These are phyloP conservation scores for Paraphysoderma sedebokerense DNA, from an alignment of 371 early-diverging fungal species.

Conservation along the genomic window DNA sequence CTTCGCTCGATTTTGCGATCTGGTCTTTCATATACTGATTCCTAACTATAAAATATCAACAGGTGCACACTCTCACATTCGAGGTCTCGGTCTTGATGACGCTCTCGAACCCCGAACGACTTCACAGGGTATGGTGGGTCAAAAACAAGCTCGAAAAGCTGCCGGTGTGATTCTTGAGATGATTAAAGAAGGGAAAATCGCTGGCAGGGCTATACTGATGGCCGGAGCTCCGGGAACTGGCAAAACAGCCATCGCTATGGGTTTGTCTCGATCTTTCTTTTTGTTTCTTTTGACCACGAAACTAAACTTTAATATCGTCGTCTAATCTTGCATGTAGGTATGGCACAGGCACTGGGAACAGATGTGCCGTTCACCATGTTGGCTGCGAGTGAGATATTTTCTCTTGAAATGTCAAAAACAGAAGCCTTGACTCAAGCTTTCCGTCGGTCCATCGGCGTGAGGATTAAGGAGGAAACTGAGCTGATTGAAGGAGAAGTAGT, in stretches of 20 bases:
- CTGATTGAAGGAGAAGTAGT: conserved; percentile 99
- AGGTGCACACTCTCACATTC: conserved; percentile 97
- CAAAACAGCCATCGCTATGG: conserved; percentile 87
- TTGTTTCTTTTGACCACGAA: background rate
- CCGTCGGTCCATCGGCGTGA: conserved; percentile 87
- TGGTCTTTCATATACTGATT: conserved; percentile 2
- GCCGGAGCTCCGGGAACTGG: conserved; percentile 97
- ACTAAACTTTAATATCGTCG: background rate
- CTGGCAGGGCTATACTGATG: conserved; percentile 86
- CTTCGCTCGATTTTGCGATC: background rate
- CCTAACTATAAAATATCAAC: conserved; percentile 2
- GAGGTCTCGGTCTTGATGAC: conserved; percentile 76
- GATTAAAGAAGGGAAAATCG: conserved; percentile 90
- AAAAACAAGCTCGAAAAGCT: conserved; percentile 84
- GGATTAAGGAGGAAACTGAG: conserved; percentile 96
- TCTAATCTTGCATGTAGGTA: conserved; percentile 22
- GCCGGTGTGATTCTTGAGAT: conserved; percentile 86
- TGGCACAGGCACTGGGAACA: conserved; percentile 76
- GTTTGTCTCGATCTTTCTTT: conserved; percentile 10
- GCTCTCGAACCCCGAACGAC: conserved; percentile 62
- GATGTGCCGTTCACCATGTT: conserved; percentile 95
- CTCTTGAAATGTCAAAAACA: conserved; percentile 95
- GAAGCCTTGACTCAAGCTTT: conserved; percentile 98
- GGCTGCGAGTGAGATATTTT: conserved; percentile 93
- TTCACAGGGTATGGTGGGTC: conserved; percentile 97